phyloP scores from a whole-genome alignment of 148 eudicot species.

The Amaranthus palmeri region DNA sequence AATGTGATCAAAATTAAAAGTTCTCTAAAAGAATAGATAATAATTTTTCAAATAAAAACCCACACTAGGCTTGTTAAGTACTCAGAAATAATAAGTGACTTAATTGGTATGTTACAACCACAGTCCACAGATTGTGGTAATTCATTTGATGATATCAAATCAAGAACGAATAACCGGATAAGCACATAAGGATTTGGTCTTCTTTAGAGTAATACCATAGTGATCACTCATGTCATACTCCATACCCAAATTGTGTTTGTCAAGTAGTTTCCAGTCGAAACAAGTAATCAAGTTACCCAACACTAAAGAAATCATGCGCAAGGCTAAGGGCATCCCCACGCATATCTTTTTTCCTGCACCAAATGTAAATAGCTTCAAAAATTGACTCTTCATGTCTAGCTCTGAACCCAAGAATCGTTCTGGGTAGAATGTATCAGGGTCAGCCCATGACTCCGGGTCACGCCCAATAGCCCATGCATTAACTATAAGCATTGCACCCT shows the following conservation, averaged over 20 bases:
- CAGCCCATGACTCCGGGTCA: slow-evolving; percentile 41
- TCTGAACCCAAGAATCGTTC: slow-evolving; percentile 49
- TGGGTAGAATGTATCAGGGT: slow-evolving; percentile 38
- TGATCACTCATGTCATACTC: slow-evolving; percentile 32
- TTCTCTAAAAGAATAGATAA: too few species aligned
- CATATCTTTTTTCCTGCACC: slow-evolving; percentile 63
- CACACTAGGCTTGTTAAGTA: too few species aligned
- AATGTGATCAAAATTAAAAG: too few species aligned
- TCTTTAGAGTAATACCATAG: slow-evolving; percentile 34
- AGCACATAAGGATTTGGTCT: slow-evolving; percentile 22
- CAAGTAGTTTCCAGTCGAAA: slow-evolving; percentile 47
- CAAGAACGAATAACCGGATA: neutral
- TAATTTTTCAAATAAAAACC: too few species aligned
- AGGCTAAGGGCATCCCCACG: slow-evolving; percentile 49
- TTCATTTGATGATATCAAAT: too few species aligned
- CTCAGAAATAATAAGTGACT: too few species aligned
- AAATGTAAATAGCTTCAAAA: slow-evolving; percentile 33
- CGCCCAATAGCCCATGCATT: slow-evolving; percentile 68
- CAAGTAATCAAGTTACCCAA: slow-evolving; percentile 39
- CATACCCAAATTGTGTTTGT: slow-evolving; percentile 12
- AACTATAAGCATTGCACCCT: slow-evolving; percentile 43
- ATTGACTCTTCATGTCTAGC: slow-evolving; percentile 40
- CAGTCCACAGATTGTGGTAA: too few species aligned
- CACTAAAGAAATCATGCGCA: slow-evolving; percentile 19
- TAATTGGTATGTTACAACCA: too few species aligned